Evolutionary conservation across 1,284 basidiomycete genomes (phyloP), one percentile per base, ranked within the genome.

Genomic region (Microbotryomycetes sp.): DNA sequence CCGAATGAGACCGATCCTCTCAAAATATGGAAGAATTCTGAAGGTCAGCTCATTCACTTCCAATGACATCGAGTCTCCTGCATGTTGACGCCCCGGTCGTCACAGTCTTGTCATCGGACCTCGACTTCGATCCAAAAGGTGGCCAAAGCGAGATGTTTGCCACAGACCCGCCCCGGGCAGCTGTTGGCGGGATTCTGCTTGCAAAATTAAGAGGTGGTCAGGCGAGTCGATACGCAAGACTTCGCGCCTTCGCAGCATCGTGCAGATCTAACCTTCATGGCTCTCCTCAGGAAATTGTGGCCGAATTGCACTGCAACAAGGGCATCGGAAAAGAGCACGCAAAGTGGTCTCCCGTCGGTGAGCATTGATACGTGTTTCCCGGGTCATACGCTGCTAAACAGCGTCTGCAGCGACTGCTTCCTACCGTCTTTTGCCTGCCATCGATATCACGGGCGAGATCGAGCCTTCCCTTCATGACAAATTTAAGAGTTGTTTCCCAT

Each of bases 261-360:
- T 23, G 13, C n/a, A 1, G 6, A 6, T 11, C 28, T 7, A 11
- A 13, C 16, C 6, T 52, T 27, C 2, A 24, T 16, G 4, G 5
- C 30, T 23, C 4, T 27, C 0, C 29, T 3, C 89, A 93, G 74
- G 80, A 81, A 52, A 79, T 97, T 47, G 81, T 88, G 35, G 82
- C 93, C 76, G 90, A 97, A 73, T 73, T 96, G 62, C 93, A 98
- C 74, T 93, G 91, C 52, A 81, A 93, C 62, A 97, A 97, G 74
- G 90, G 92, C 6, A 83, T 91, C n/a, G 93, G 91, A 23, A 91
- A 89, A 71, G 91, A 94, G 70, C 96, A 99, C 73, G 92, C 96
- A 47, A 99, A 99, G 74, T 98, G 89, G 76, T 91, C 85, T 59
- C 91, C 96, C n/a, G 96, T 98, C 54, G 90, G 89, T 89, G 68